Conservation (phyloP, 768 basidiomycete genomes). For the Boletellus ananas region DNA sequence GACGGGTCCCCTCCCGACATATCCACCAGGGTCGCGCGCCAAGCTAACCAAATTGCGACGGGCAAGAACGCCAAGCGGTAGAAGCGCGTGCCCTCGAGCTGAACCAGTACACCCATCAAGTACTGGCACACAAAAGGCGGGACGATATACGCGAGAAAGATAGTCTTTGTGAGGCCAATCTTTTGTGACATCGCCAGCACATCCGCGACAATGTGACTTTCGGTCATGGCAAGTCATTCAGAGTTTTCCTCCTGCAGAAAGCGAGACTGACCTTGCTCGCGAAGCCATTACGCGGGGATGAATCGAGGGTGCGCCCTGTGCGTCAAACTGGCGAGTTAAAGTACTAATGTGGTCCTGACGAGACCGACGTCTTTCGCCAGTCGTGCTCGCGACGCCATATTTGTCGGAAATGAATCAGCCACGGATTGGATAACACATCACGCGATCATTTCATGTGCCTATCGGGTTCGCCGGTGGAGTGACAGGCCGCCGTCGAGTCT, state of each 20-base stretch:
- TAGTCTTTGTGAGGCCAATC: slow-evolving; percentile 7
- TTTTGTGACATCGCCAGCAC: slow-evolving; percentile 6
- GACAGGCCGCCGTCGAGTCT: too few relatives aligned
- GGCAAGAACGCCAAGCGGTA: slow-evolving; percentile 50
- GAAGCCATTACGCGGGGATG: not conserved
- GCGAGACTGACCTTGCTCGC: slow-evolving; percentile 3
- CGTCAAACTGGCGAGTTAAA: not conserved
- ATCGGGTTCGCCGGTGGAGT: not conserved
- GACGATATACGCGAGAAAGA: slow-evolving; percentile 36
- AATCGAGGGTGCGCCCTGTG: not conserved
- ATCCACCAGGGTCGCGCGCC: slow-evolving; percentile 34
- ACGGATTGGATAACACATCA: not conserved
- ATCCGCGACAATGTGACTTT: not conserved
- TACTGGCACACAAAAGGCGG: slow-evolving; percentile 48
- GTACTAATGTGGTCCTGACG: not conserved
- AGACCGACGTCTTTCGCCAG: not conserved
- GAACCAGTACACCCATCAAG: slow-evolving; percentile 50
- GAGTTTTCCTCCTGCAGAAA: not conserved
- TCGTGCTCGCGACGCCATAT: not conserved
- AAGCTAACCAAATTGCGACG: slow-evolving; percentile 41
- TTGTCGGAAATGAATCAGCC: not conserved
- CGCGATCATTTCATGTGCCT: not conserved
- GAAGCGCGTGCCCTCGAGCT: slow-evolving; percentile 37
- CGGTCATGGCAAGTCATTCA: not conserved
- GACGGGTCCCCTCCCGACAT: slow-evolving; percentile 17